These are phyloP conservation scores for Rosa persica DNA, from an alignment of 306 rosid species.

Conservation along the genomic window DNA sequence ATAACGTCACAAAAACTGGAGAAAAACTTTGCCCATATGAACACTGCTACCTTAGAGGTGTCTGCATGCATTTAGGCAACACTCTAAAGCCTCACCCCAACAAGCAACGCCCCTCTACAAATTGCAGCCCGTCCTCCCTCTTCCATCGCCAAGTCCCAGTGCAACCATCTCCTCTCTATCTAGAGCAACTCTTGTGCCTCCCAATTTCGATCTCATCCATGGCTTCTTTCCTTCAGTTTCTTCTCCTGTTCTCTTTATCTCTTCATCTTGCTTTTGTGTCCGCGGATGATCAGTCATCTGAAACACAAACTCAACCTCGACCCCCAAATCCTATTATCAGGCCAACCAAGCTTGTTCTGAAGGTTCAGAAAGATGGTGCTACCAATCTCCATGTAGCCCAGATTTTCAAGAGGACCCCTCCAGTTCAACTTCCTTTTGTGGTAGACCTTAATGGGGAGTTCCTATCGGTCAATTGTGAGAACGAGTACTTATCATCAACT, in stretches of 20 bases:
- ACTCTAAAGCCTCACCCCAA: background rate
- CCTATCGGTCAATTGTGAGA: constrained; percentile 47
- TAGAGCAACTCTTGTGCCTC: background rate
- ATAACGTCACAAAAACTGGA: constrained; percentile 1
- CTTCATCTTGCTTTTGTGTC: background rate
- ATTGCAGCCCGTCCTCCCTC: background rate
- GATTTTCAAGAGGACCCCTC: constrained; percentile 46
- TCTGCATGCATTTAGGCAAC: background rate
- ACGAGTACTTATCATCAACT: constrained; percentile 31
- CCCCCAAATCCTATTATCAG: background rate
- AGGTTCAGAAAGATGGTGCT: constrained; percentile 28
- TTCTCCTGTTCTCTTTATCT: background rate
- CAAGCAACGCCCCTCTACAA: background rate
- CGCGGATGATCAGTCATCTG: background rate
- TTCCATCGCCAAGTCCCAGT: background rate
- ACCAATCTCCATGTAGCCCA: constrained; percentile 50
- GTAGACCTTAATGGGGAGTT: constrained; percentile 47
- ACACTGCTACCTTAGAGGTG: constrained; percentile 4
- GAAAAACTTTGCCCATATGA: background rate
- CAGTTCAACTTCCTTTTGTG: constrained; percentile 25
- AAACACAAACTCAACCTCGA: background rate
- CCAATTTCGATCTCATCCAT: background rate
- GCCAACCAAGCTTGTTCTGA: constrained; percentile 37
- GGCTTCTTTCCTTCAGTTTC: constrained; percentile 10
- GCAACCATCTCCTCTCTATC: background rate